Evolutionary conservation across 495 filamentous ascomycete genomes (phyloP), one percentile per base, ranked within the genome.

Genomic region (Xylaria nigripes): DNA sequence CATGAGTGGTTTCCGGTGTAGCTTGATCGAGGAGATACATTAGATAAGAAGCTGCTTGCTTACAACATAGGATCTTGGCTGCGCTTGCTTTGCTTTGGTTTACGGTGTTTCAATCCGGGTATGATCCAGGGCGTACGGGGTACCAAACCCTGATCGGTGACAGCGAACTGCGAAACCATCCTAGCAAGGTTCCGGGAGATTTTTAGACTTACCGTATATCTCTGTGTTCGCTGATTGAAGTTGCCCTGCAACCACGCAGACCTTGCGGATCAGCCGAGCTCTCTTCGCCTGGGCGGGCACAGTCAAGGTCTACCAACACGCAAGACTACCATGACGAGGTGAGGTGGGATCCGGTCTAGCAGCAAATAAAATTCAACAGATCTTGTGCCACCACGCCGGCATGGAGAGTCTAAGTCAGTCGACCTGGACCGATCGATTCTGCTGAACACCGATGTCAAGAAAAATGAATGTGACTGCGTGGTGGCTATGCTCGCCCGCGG

Each of bases 391-490:
- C 10, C 2, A 44, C 48, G 38, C 32, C 5, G 32, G 32, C 6
- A 36, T 44, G 15, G 45, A 18, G 34, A 30, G 15, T 2, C 32
- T 47, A 13, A 15, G 2, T 36, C 2, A 30, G 27, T 30, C 27
- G 51, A 55, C 52, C 52, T 48, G 48, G 52, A 42, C 42, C 52
- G 36, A 21, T 55, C 52, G 45, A 55, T 19, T 44, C 18, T 8
- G 24, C 23, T 25, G 36, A 22, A 42, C 8, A 36, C 4, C 10
- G 3, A 44, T 24, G 27, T 34, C 24, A 36, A 48, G 29, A 36
- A n/a, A n/a, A n/a, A n/a, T n/a, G n/a, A 18, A 38, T 18, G 36
- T 25, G 24, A 55, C 45, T 4, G 32, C 45, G 48, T 55, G 29
- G 52, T 55, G 52, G 45, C 51, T 48, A 29, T 36, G 32, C 2